Conservation (phyloP, 2,329 filamentous ascomycete species). For the Sporothrix globosa region DNA sequence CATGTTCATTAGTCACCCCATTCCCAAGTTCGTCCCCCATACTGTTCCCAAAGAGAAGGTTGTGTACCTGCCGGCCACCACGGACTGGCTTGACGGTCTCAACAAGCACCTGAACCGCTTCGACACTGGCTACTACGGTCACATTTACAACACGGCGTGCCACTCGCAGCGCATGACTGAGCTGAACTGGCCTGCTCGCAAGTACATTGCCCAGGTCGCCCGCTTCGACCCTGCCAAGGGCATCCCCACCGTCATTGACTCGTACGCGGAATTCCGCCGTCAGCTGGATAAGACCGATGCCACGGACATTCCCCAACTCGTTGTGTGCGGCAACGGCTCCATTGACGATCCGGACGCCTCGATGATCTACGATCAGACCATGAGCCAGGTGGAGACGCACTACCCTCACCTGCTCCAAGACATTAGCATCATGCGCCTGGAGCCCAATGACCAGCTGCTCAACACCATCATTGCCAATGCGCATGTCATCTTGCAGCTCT, state of each 20-base stretch:
- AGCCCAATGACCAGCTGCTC: conserved; percentile 77
- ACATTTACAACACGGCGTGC: conserved; percentile 70
- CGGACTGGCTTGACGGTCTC: conserved; percentile 81
- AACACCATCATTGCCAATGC: conserved; percentile 75
- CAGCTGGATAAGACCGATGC: conserved; percentile 58
- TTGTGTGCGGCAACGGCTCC: conserved; percentile 78
- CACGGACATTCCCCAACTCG: conserved; percentile 67
- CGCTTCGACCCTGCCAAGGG: conserved; percentile 85
- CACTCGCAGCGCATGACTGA: conserved; percentile 62
- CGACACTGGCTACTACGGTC: conserved; percentile 73
- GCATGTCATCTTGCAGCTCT: conserved; percentile 75
- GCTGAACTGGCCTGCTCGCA: conserved; percentile 61
- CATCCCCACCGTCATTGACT: conserved; percentile 74
- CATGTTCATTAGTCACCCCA: conserved; percentile 81
- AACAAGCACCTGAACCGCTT: conserved; percentile 74
- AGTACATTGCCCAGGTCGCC: conserved; percentile 79
- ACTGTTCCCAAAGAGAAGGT: conserved; percentile 68
- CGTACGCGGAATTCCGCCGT: conserved; percentile 72
- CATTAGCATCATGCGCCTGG: conserved; percentile 75
- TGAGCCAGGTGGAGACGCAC: conserved; percentile 65
- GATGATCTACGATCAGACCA: conserved; percentile 71
- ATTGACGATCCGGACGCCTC: conserved; percentile 79
- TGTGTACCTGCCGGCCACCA: conserved; percentile 77
- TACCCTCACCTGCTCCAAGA: conserved; percentile 66
- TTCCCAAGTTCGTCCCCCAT: conserved; percentile 72